Evolutionary conservation across 352 stramenopile genomes (phyloP).

Genomic region (Phytophthora citrophthora): DNA sequence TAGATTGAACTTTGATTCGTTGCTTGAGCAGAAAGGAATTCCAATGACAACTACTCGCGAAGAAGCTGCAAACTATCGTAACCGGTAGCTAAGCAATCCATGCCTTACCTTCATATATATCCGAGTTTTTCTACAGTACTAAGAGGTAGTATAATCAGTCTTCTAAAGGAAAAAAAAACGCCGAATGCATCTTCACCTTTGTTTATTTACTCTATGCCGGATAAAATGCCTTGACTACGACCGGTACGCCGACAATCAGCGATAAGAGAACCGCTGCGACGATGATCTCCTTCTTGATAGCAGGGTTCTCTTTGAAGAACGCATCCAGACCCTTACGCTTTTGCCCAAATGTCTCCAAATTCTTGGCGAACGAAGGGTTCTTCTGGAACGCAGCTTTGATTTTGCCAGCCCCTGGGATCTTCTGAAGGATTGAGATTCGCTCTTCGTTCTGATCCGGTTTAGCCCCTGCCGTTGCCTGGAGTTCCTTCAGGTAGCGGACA

Average conservation of each 20-base stretch:
- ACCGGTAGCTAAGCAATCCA: too few relatives aligned
- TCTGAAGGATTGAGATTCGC: constrained; percentile 4
- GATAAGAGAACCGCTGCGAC: constrained; percentile 15
- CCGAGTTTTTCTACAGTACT: too few relatives aligned
- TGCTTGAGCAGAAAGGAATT: too few relatives aligned
- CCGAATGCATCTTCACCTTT: too few relatives aligned
- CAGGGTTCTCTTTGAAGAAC: constrained; percentile 27
- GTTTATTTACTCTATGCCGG: constrained; percentile 1
- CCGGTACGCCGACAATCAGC: constrained; percentile 11
- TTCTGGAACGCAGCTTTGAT: constrained; percentile 11
- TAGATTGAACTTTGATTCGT: too few relatives aligned
- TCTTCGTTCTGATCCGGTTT: constrained; percentile 4
- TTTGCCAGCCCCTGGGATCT: neutral
- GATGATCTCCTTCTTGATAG: constrained; percentile 31
- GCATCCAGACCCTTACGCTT: neutral
- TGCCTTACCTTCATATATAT: too few relatives aligned
- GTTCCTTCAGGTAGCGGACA: constrained; percentile 14
- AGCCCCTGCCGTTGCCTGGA: neutral
- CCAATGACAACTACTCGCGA: too few relatives aligned
- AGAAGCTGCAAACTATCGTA: too few relatives aligned
- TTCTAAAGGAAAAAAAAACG: too few relatives aligned
- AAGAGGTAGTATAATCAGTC: too few relatives aligned
- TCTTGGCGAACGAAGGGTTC: constrained; percentile 1
- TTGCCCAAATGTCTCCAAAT: neutral
- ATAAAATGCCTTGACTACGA: constrained; percentile 22